phyloP scores from a whole-genome alignment of 768 basidiomycete genomes.

The Tubosaeta brunneosetosa region DNA sequence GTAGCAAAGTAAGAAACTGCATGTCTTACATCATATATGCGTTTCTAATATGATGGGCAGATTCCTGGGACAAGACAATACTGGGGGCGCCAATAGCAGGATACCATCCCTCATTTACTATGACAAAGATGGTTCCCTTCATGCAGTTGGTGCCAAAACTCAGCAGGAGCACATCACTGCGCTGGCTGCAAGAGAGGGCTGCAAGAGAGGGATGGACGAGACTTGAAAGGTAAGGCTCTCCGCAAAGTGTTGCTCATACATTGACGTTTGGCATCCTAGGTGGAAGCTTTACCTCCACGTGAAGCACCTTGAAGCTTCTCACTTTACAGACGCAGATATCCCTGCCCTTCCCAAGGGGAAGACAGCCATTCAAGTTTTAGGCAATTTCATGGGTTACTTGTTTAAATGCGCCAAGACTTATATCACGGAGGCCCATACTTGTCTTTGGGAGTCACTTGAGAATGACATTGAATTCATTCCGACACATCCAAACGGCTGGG shows the following conservation, averaged over 20 bases:
- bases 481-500: constrained; percentile 32
- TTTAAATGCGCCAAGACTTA: constrained; percentile 20
- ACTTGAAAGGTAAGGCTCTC: constrained; percentile 34
- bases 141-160: constrained; percentile 44
- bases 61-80: constrained; percentile 43
- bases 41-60: constrained; percentile 19
- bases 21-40: not conserved
- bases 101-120: constrained; percentile 48
- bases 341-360: constrained; percentile 21
- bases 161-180: constrained; percentile 32
- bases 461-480: constrained; percentile 21
- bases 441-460: constrained; percentile 27
- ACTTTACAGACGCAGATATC: constrained; percentile 20
- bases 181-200: constrained; percentile 35
- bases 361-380: constrained; percentile 19
- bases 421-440: constrained; percentile 25
- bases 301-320: constrained; percentile 19
- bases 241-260: not conserved
- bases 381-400: constrained; percentile 27
- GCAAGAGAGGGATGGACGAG: constrained; percentile 36
- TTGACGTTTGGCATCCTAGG: constrained; percentile 8
- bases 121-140: constrained; percentile 35
- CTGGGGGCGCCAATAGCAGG: constrained; percentile 43
- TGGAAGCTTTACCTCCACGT: constrained; percentile 36
- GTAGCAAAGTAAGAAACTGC: constrained; percentile 22